Conservation (phyloP, 2,329 filamentous ascomycete species). For the Pseudonectria buxi region DNA sequence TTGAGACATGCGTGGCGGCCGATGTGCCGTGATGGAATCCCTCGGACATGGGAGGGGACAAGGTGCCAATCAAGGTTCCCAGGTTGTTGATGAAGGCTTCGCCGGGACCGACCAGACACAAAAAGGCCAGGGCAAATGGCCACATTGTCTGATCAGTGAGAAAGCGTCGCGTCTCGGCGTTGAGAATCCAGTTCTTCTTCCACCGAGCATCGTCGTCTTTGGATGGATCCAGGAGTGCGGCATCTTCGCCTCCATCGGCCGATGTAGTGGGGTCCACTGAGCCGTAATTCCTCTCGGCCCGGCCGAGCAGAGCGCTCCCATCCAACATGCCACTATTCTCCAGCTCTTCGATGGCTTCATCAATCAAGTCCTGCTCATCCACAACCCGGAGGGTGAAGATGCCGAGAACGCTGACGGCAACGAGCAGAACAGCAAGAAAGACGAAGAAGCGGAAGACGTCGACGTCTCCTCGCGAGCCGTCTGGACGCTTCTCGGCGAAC, state of each 20-base stretch:
- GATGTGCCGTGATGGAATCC: constrained; percentile 44
- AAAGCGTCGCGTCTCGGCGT: constrained; percentile 82
- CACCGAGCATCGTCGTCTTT: constrained; percentile 46
- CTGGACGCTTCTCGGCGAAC: constrained; percentile 60
- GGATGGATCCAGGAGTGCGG: constrained; percentile 31
- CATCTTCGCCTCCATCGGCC: constrained; percentile 40
- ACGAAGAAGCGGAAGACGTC: constrained; percentile 82
- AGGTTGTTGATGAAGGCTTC: constrained; percentile 98
- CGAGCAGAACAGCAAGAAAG: constrained; percentile 69
- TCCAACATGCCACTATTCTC: constrained; percentile 79
- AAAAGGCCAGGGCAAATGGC: constrained; percentile 84
- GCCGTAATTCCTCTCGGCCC: constrained; percentile 53
- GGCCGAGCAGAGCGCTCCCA: constrained; percentile 64
- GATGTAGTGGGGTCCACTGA: constrained; percentile 43
- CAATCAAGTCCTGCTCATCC: constrained; percentile 80
- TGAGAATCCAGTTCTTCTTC: constrained; percentile 87
- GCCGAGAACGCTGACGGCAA: constrained; percentile 65
- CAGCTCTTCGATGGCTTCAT: constrained; percentile 83
- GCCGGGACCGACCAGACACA: constrained; percentile 89
- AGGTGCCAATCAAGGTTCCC: constrained; percentile 83
- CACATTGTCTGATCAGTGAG: constrained; percentile 90
- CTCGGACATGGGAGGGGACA: constrained; percentile 55
- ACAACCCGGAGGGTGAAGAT: constrained; percentile 69
- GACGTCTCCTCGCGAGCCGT: constrained; percentile 57
- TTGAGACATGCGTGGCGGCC: constrained; percentile 83